Base-by-base conservation (phyloP, 2,329 filamentous ascomycete genomes). In the Fusarium sp. region DNA sequence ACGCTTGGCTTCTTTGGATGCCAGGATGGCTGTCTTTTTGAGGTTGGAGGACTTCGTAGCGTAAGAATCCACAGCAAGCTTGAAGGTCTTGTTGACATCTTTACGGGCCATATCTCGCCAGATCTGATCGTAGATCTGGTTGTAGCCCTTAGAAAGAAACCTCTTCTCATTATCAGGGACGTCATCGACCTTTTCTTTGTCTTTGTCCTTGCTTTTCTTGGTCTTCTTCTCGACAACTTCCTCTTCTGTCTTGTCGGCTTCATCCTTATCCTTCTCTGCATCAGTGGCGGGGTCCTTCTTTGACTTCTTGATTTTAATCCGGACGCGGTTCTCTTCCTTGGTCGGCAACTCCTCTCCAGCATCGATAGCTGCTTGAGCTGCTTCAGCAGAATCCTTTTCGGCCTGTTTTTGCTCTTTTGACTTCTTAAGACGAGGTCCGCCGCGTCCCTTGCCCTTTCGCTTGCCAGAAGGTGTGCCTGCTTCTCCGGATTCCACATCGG, bases 91-190 rank as follows among this genome's bases (percentile, higher is more conserved):
- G 75, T 92, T 92, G 63, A 97, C 92, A 77, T 97, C 94, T 77
- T 97, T 97, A 63, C 93, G 90, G 4, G 95, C 93, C 73, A 99
- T 89, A 75, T 99, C 96, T 68, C 95, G 92, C 90, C 93, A 96
- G 70, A 98, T 98, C 78, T 97, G 94, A 75, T 97, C 94, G 78
- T 97, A 97, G 59, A 99, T 95, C 78, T 97, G 94, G 75, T 96
- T 94, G 82, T 96, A 99, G 19, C 92, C 94, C 77, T 97, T 97
- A 50, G 94, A 96, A 70, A 92, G 90, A 79, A 92, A 96, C 62
- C 86, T 86, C 62, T 88, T 86, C 62, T 90, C 86, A 22, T 87
- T 83, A 6, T 87, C 84, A 37, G 83, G 81, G 10, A 81, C 79
- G 28, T 85, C 83, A 57, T 85, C 84, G 43, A 78, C 79, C 76